These are phyloP conservation scores for Globisporangium spiculum DNA, from an alignment of 352 stramenopile species.

Conservation along the genomic window DNA sequence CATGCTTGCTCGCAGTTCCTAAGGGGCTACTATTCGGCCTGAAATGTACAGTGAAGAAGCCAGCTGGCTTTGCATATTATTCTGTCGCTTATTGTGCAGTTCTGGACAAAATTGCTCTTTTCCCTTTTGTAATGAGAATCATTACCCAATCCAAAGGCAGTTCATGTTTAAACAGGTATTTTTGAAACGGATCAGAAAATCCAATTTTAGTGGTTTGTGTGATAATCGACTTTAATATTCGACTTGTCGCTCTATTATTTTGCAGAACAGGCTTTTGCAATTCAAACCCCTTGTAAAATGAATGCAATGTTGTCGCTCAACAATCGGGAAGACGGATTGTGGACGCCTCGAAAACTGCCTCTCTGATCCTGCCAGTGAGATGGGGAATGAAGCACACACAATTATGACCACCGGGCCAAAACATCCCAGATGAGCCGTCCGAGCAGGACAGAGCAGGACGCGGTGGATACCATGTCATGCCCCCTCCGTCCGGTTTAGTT, in stretches of 20 bases:
- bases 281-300: not conserved
- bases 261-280: not conserved
- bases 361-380: not conserved
- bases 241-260: not conserved
- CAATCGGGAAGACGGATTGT: not conserved
- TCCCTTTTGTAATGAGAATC: not conserved
- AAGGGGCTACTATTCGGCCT: not conserved
- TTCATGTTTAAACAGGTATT: not conserved
- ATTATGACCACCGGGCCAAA: not conserved
- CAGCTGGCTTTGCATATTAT: not conserved
- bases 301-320: not conserved
- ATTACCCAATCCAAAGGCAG: not conserved
- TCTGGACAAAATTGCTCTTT: not conserved
- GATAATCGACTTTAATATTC: not conserved
- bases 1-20: not conserved
- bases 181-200: not conserved
- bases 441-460: not conserved
- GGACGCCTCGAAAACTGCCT: conserved; percentile 7
- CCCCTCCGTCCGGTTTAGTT: not conserved
- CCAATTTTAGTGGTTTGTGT: not conserved
- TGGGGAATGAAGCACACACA: conserved; percentile 1
- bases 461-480: not conserved
- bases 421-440: not conserved
- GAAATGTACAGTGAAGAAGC: not conserved
- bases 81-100: not conserved